Evolutionary conservation across 192 early-diverging fungal genomes (phyloP), one percentile per base, ranked within the genome.

Genomic region (Coemansia umbellata): DNA sequence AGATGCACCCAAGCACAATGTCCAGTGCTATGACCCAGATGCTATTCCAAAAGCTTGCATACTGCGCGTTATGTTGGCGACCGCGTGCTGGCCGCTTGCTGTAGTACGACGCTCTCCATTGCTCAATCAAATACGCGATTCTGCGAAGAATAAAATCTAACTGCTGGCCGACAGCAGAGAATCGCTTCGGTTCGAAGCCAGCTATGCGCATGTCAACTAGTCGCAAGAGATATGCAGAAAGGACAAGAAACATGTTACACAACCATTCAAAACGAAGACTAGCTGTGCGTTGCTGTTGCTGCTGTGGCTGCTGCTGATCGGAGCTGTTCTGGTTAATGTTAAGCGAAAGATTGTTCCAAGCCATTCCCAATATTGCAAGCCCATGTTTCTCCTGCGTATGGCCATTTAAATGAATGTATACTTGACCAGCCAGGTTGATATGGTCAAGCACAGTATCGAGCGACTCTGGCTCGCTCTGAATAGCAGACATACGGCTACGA

Each of bases 21-120:
- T 97, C 94, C 55, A 95, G 90, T 6, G 85, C 87, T n/a, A 93
- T 85, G 18, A 95, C 84, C 93, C 94, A 99, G 61, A 92, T 84
- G 41, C 88, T 91, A 68, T 97, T 99, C 74, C 92, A 93, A 59
- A 99, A 94, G 47, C 89, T 90, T 47, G 58, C 66, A 32, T 66
- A 78, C 18, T 65, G 66, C 32, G 64, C 63, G 33, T 60, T 70
- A 26, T 65, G 58, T 21, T 57, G 58, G 14, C 55, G 55, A 23
- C 47, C 70, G 19, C 49, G 58, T 15, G 27, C 43, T 52, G 78
- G 81, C 48, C 83, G 65, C 44, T 63, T 53, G 24, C 79, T 75
- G 64, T 87, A 81, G 35, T 81, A 60, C 64, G 77, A 61, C 41
- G 83, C 79, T 41, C 41, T 27, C 73, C 92, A 93, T 51, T 94